A percentile compares a stretch with the other conserved stretches of the same genome.
Evolutionary conservation across 2,329 filamentous ascomycete species (phyloP).

Genomic region (Trichophyton simii): DNA sequence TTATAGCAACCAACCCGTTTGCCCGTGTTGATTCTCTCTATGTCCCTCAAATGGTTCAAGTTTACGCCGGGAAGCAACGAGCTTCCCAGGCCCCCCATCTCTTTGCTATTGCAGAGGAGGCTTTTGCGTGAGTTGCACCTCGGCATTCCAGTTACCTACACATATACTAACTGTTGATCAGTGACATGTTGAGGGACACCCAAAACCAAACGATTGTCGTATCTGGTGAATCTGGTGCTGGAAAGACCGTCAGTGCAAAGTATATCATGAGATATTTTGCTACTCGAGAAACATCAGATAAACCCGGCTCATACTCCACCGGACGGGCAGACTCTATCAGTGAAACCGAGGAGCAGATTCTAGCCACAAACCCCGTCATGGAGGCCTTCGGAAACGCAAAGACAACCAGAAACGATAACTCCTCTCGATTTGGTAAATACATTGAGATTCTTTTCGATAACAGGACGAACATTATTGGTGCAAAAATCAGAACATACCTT

Average conservation of each 20-base stretch:
- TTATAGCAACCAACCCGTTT: slow-evolving; percentile 97
- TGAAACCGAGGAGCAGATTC: slow-evolving; percentile 94
- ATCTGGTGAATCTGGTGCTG: slow-evolving; percentile 96
- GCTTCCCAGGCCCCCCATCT: slow-evolving; percentile 94
- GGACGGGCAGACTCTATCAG: slow-evolving; percentile 73
- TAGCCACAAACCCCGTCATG: slow-evolving; percentile 98
- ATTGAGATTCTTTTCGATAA: slow-evolving; percentile 99
- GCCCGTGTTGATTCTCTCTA: slow-evolving; percentile 95
- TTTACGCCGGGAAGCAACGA: slow-evolving; percentile 93
- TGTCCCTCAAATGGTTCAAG: slow-evolving; percentile 98
- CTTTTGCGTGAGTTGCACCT: slow-evolving; percentile 62
- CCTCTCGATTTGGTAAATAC: slow-evolving; percentile 97
- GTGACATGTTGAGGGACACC: slow-evolving; percentile 90
- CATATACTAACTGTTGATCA: slow-evolving; percentile 24
- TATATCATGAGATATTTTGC: slow-evolving; percentile 99
- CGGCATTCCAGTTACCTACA: not conserved
- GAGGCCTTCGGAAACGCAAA: slow-evolving; percentile 99
- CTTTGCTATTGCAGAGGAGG: slow-evolving; percentile 97
- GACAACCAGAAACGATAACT: slow-evolving; percentile 99
- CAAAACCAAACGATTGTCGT: slow-evolving; percentile 98
- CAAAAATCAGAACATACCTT: slow-evolving; percentile 91
- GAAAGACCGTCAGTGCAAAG: slow-evolving; percentile 98
- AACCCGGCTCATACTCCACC: slow-evolving; percentile 64
- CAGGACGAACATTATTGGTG: slow-evolving; percentile 89
- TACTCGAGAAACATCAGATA: slow-evolving; percentile 85